phyloP scores from a whole-genome alignment of 768 basidiomycete species.

The Russula sp. region DNA sequence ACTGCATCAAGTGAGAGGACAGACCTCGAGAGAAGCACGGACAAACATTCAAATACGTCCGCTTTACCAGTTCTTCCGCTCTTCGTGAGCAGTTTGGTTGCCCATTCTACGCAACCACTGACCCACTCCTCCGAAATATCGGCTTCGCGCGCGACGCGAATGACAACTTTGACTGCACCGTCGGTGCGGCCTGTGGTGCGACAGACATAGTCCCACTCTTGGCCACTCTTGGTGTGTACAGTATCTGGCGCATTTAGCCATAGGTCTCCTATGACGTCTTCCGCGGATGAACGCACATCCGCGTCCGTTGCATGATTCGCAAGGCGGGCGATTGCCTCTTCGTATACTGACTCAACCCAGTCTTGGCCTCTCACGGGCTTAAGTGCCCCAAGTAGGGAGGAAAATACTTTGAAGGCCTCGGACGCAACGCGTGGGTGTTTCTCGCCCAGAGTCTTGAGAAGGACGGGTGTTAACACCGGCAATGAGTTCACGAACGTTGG shows the following conservation, averaged over 20 bases:
- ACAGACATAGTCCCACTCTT: conserved; percentile 80
- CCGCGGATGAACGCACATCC: conserved; percentile 78
- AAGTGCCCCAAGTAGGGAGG: conserved; percentile 69
- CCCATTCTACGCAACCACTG: conserved; percentile 70
- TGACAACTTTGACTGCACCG: conserved; percentile 75
- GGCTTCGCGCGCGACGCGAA: conserved; percentile 73
- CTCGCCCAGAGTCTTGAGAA: conserved; percentile 71
- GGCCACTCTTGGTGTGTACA: conserved; percentile 53
- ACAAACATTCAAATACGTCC: conserved; percentile 74
- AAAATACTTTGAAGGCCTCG: conserved; percentile 84
- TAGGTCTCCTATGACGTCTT: conserved; percentile 78
- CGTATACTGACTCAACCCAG: conserved; percentile 71
- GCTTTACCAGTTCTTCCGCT: conserved; percentile 73
- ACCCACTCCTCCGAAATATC: conserved; percentile 74
- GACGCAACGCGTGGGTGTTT: conserved; percentile 85
- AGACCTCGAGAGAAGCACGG: conserved; percentile 64
- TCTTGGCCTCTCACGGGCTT: conserved; percentile 59
- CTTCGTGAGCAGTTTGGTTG: conserved; percentile 67
- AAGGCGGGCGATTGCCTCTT: conserved; percentile 64
- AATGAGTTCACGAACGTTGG: conserved; percentile 55
- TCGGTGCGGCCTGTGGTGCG: conserved; percentile 64
- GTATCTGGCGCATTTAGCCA: conserved; percentile 83
- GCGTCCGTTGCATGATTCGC: conserved; percentile 82
- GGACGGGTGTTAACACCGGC: conserved; percentile 61
- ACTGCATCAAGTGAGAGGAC: conserved; percentile 23